Conservation (phyloP, 495 filamentous ascomycete species). For the Stereocaulon alpinum region DNA sequence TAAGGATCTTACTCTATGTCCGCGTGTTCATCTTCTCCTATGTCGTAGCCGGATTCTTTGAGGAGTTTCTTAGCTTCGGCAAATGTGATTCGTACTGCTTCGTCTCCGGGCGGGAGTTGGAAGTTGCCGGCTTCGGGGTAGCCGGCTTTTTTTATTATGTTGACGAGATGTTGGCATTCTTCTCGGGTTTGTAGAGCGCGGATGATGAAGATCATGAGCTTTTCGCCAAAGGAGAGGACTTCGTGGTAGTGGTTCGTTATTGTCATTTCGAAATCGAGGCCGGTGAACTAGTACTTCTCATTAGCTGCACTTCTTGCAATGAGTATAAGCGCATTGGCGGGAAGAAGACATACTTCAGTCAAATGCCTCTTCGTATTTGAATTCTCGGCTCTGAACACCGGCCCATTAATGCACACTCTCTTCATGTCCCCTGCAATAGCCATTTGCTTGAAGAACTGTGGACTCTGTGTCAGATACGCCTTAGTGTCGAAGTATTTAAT, state of each 20-base stretch:
- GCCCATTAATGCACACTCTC: slow-evolving; percentile 79
- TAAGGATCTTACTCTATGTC: slow-evolving; percentile 51
- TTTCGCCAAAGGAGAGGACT: slow-evolving; percentile 68
- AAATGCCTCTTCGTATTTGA: slow-evolving; percentile 93
- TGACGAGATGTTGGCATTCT: slow-evolving; percentile 49
- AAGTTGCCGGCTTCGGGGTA: slow-evolving; percentile 49
- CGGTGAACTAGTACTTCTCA: slow-evolving; percentile 53
- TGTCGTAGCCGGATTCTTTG: slow-evolving; percentile 65
- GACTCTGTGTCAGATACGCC: slow-evolving; percentile 83
- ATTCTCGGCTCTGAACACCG: slow-evolving; percentile 94
- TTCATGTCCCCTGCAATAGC: slow-evolving; percentile 87
- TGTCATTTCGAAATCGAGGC: slow-evolving; percentile 96
- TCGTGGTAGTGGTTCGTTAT: slow-evolving; percentile 85
- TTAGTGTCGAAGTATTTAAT: slow-evolving; percentile 82
- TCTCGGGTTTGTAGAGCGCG: slow-evolving; percentile 58
- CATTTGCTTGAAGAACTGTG: slow-evolving; percentile 95
- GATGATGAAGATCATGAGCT: slow-evolving; percentile 84
- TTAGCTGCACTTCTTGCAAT: neutral
- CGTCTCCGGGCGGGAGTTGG: slow-evolving; percentile 52
- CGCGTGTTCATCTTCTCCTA: slow-evolving; percentile 60
- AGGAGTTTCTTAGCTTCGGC: slow-evolving; percentile 75
- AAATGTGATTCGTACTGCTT: slow-evolving; percentile 74
- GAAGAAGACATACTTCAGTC: slow-evolving; percentile 53
- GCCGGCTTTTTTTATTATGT: slow-evolving; percentile 48
- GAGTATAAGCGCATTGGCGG: neutral